Percentiles rank a stretch among this genome's conserved stretches.
Conservation (phyloP, 78 protist genomes). For the Blattamonas nauphoetae region DNA sequence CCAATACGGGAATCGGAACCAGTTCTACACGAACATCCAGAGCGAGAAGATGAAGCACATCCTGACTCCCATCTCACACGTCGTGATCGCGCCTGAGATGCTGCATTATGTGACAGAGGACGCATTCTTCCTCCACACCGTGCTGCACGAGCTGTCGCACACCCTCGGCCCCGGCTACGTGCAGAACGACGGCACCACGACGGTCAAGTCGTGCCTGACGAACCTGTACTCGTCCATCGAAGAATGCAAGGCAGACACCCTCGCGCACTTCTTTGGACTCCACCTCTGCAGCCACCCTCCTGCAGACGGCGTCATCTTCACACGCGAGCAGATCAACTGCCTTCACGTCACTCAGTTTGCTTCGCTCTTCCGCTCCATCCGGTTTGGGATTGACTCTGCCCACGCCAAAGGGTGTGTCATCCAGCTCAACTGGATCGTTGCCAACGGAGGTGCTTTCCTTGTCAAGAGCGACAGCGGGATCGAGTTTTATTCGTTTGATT, state of each 20-base stretch:
- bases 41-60: slow-evolving; percentile 15
- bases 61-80: slow-evolving; percentile 12
- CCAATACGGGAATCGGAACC: slow-evolving; percentile 10
- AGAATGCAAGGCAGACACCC: slow-evolving; percentile 22
- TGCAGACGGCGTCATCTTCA: neutral
- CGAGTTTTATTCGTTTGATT: neutral
- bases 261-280: neutral
- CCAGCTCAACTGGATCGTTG: slow-evolving; percentile 29
- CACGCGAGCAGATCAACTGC: neutral
- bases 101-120: slow-evolving; percentile 26
- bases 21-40: slow-evolving; percentile 29
- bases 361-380: slow-evolving; percentile 33
- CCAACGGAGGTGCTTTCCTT: slow-evolving; percentile 9
- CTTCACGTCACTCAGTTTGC: slow-evolving; percentile 17
- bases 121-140: slow-evolving; percentile 36
- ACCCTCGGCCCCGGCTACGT: slow-evolving; percentile 11
- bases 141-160: slow-evolving; percentile 34
- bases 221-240: slow-evolving; percentile 20
- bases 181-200: neutral
- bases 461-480: neutral
- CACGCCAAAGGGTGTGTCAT: slow-evolving; percentile 38
- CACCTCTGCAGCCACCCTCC: neutral
- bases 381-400: slow-evolving; percentile 37
- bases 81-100: slow-evolving; percentile 4
- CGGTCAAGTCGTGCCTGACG: neutral